Conservation (phyloP, 1,284 basidiomycete genomes). For the Paramarasmius palmivorus region DNA sequence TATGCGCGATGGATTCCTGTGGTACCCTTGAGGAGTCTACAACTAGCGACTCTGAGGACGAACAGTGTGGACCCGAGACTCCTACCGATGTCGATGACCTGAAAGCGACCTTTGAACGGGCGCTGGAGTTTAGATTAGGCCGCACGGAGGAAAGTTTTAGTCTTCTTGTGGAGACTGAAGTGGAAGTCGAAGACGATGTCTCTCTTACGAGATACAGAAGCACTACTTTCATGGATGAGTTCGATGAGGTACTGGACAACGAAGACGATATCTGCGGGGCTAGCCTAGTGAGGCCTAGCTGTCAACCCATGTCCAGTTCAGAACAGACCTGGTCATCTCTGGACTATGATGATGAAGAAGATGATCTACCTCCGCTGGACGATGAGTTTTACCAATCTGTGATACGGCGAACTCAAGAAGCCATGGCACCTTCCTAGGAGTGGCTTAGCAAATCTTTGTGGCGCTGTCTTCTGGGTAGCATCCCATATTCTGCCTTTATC, state of each 20-base stretch:
- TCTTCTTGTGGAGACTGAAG: too few species aligned
- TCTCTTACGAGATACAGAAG: background rate
- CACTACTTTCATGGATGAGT: background rate
- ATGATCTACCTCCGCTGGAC: constrained; percentile 6
- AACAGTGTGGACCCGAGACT: constrained; percentile 7
- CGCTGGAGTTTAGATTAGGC: constrained; percentile 1
- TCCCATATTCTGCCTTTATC: too few species aligned
- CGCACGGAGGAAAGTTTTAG: background rate
- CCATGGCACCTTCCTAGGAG: background rate
- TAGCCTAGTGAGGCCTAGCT: background rate
- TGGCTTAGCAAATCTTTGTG: too few species aligned
- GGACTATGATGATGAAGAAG: constrained; percentile 12
- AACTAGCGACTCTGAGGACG: background rate
- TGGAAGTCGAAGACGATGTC: background rate
- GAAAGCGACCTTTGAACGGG: constrained; percentile 6
- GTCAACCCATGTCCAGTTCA: background rate
- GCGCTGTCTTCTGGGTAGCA: too few species aligned
- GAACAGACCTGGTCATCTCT: constrained; percentile 2
- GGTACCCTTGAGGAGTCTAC: background rate
- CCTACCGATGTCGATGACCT: constrained; percentile 11
- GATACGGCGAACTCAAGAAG: constrained; percentile 9
- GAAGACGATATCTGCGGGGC: background rate
- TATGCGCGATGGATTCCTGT: background rate
- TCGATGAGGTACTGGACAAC: background rate
- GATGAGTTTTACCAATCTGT: constrained; percentile 17